Conservation (phyloP, 495 filamentous ascomycete genomes). For the Penicillium chermesinum region DNA sequence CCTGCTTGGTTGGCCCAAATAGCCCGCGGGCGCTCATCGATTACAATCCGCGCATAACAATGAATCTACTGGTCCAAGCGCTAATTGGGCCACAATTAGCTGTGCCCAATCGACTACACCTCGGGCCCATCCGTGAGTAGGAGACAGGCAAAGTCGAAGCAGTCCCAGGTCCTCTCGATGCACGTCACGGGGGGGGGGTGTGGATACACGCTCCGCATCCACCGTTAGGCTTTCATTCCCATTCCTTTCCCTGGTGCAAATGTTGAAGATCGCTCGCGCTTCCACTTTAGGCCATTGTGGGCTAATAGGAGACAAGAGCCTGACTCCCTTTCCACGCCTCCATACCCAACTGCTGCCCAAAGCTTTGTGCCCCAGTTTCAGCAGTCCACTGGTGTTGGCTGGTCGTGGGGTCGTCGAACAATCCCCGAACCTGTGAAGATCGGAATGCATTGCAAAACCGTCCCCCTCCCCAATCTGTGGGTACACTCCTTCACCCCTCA, state of each 20-base stretch:
- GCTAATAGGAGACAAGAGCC: conserved; percentile 11
- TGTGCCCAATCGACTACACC: conserved; percentile 9
- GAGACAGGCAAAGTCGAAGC: not conserved
- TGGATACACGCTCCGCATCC: conserved; percentile 14
- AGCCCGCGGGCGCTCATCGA: conserved; percentile 4
- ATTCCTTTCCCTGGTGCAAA: conserved; percentile 3
- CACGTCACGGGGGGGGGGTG: conserved; percentile 15
- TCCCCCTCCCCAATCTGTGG: conserved; percentile 10
- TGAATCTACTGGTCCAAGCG: conserved; percentile 18
- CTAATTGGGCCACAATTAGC: conserved; percentile 18
- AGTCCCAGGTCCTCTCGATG: not conserved
- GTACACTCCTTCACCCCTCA: conserved; percentile 2
- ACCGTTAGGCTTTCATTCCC: conserved; percentile 16
- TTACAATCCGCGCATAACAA: conserved; percentile 6
- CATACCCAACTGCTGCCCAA: conserved; percentile 40
- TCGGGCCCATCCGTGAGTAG: not conserved
- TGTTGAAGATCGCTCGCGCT: conserved; percentile 16
- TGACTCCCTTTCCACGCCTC: conserved; percentile 11
- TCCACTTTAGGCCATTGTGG: conserved; percentile 12
- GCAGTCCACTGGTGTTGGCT: conserved; percentile 11
- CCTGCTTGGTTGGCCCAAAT: conserved; percentile 10
- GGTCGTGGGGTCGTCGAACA: not conserved
- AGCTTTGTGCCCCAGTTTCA: conserved; percentile 3
- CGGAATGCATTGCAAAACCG: conserved; percentile 10
- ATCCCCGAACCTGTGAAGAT: conserved; percentile 12